Evolutionary conservation across 225 moss, liverwort and hornwort genomes (phyloP).

Genomic region (Physcomitrium patens): DNA sequence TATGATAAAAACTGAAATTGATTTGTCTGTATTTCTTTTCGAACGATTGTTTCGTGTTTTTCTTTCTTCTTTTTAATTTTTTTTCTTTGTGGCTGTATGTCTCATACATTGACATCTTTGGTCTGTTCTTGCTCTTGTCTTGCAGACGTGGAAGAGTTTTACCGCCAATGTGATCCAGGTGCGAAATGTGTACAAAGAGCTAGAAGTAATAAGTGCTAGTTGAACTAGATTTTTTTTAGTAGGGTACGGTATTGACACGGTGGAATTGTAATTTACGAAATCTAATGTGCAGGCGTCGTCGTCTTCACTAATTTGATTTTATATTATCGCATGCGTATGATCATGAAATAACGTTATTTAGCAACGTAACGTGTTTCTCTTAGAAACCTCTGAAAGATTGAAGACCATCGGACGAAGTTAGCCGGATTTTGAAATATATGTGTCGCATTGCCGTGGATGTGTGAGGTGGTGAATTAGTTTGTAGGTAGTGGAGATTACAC

Average conservation of each 20-base stretch:
- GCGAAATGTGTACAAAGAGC: conserved; percentile 17
- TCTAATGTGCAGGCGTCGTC: conserved; percentile 13
- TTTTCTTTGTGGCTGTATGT: background rate
- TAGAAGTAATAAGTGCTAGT: conserved; percentile 14
- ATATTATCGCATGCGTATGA: background rate
- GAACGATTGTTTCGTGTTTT: too few relatives aligned
- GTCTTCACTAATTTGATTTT: conserved; percentile 18
- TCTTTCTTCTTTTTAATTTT: background rate
- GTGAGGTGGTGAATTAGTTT: conserved; percentile 27
- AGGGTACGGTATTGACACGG: background rate
- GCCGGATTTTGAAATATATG: background rate
- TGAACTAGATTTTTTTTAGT: background rate
- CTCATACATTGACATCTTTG: conserved; percentile 20
- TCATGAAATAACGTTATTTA: background rate
- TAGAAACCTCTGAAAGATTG: background rate
- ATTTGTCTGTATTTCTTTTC: too few relatives aligned
- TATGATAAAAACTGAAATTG: too few relatives aligned
- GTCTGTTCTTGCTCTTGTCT: conserved; percentile 20
- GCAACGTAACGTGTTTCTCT: background rate
- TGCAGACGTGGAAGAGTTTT: conserved; percentile 71
- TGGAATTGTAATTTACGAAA: conserved; percentile 15
- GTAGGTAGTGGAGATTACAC: background rate
- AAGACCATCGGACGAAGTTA: background rate
- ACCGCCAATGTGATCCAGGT: conserved; percentile 73
- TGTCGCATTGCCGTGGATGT: background rate